Base-by-base conservation (phyloP, 768 basidiomycete genomes). In the Mycena indigotica region DNA sequence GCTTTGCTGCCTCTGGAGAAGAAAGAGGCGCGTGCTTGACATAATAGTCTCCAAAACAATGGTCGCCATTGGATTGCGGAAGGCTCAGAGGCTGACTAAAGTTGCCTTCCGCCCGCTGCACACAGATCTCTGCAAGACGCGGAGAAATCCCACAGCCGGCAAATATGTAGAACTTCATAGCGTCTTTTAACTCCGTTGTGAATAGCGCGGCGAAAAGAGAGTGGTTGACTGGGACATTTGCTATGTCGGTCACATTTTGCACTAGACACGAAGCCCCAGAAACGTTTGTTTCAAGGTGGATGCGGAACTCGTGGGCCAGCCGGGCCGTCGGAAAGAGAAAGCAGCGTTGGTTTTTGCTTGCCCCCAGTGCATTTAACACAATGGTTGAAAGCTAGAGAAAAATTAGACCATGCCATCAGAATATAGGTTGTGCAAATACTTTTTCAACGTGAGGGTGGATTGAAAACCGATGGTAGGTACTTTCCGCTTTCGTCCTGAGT, bases 61-160 rank as follows among this genome's bases (percentile, higher is more conserved):
- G 53, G 75, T 78, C 2, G 76, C 75, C 32, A n/a, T n/a, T n/a
- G 80, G 79, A 16, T 8, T 41, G 29, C 23, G 79, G 67, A 13
- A 79, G 61, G n/a, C 77, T 68, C 50, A 82, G 67, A 0, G 79
- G 76, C 40, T 74, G 69, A 56, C 80, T 80, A 19, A 77, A 77
- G 19, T 77, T 63, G 17, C 72, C 71, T 1, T 73, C 75, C 30
- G 78, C 58, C 50, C 78, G 67, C 21, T 68, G 68, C 38, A 82
- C 58, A 52, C 78, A 80, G 15, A 73, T 63, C 56, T 81, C 80
- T 0, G 79, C 81, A 40, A 76, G 65, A 10, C 82, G 75, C 29
- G 76, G 77, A 15, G 73, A 77, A 29, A 84, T 75, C 2, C 81
- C 81, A 56, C 75, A 73, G 4, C 82, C 82, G 2, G 77, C 76